Base-by-base conservation (phyloP, 2,329 filamentous ascomycete species). In the Tricladium varicosporioides region DNA sequence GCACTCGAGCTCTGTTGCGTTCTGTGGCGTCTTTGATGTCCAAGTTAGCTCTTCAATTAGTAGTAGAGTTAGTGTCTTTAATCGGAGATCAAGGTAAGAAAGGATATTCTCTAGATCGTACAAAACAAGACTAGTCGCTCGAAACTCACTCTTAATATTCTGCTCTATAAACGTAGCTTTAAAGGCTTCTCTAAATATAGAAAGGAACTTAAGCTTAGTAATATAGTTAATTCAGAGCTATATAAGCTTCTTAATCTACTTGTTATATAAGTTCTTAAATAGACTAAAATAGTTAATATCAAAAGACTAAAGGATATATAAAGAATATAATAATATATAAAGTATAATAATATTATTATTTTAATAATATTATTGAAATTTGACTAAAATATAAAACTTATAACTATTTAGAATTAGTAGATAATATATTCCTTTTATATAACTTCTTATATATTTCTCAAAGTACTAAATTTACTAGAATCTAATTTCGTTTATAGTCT, bases 381-480 rank as follows among this genome's bases (percentile, higher is more conserved):
- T 13, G 32, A 13, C 8, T 13, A 13, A 8, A 36, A 19, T 19
- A 15, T 52, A 15, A 22, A 33, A 44, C 11, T 36, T 15, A 52
- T 52, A 32, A 18, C 50, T 15, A 31, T 52, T 36, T 27, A 52
- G 16, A 15, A 52, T 43, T 5, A 52, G 40, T 18, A 52, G 50
- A 9, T 36, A 16, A 31, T 52, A 36, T 48, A 22, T 27, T 22
- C 45, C 16, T n/a, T 22, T 19, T 27, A 5, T 48, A 31, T 22
- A 31, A 22, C 19, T 18, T 22, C 15, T 33, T 44, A 45, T 50
- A 44, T 55, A 31, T 22, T 49, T 49, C 5, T 55, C 14, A 42
- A 55, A 55, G 18, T 48, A 10, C n/a, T 16, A 16, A 54, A 54
- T 43, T 44, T 27, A 54, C 13, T n/a, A 22, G 13, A 54, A 18